Evolutionary conservation across 1,139 yeast species (phyloP).

Genomic region (Candida gigantensis): DNA sequence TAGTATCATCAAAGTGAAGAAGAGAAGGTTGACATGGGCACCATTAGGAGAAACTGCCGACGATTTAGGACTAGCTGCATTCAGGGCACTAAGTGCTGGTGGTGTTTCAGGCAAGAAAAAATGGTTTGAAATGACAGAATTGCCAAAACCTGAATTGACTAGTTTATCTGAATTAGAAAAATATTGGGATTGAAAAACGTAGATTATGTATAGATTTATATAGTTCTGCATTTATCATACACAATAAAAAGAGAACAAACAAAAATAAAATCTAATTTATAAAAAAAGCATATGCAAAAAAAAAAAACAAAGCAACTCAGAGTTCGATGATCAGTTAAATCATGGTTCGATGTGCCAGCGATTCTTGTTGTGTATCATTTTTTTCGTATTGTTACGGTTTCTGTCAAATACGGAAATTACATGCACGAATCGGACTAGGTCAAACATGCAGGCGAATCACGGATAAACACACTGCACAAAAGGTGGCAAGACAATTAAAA

Average conservation of each 20-base stretch:
- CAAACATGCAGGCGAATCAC: no score
- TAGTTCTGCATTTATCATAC: background rate
- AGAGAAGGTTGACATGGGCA: conserved; percentile 7
- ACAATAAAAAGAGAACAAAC: conserved; percentile 1
- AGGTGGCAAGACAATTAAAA: no score
- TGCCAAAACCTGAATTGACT: conserved; percentile 64
- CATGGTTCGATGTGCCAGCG: no score
- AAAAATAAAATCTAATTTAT: background rate
- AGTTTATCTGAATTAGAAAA: conserved; percentile 73
- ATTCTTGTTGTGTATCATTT: no score
- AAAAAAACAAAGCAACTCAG: background rate
- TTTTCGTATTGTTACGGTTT: no score
- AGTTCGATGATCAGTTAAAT: no score
- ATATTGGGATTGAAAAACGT: conserved; percentile 40
- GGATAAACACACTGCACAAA: no score
- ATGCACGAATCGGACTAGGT: no score
- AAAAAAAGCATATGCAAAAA: no score
- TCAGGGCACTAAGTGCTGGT: conserved; percentile 36
- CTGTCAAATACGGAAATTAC: no score
- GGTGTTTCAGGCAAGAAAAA: conserved; percentile 37
- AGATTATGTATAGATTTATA: background rate
- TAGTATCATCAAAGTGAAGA: background rate
- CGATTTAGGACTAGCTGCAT: conserved; percentile 71
- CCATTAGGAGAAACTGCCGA: conserved; percentile 45
- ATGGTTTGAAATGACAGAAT: conserved; percentile 44